Percentiles rank a stretch among this genome's conserved stretches.
Conservation (phyloP, 1,284 basidiomycete genomes). For the Ganoderma meredithae region DNA sequence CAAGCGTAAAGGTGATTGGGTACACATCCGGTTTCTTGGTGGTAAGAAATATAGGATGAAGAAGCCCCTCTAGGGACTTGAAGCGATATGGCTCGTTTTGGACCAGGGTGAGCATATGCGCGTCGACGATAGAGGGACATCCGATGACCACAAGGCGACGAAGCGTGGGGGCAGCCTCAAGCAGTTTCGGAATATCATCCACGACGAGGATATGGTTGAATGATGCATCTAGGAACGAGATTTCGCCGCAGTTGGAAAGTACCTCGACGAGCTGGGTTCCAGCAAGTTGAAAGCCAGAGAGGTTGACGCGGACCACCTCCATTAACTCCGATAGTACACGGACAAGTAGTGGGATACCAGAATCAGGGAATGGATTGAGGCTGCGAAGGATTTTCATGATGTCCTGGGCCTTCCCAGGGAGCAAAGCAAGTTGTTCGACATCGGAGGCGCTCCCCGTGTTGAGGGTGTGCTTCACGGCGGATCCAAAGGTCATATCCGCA, state of each 20-base stretch:
- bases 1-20: conserved; percentile 21
- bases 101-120: conserved; percentile 36
- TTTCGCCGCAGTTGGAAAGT: conserved; percentile 19
- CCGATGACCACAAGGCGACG: conserved; percentile 40
- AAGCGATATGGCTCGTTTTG: conserved; percentile 36
- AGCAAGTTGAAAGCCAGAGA: conserved; percentile 37
- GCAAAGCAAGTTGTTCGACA: conserved; percentile 39
- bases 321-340: conserved; percentile 24
- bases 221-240: conserved; percentile 40
- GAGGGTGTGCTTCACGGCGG: conserved; percentile 38
- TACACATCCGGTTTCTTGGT: conserved; percentile 4
- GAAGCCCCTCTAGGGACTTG: conserved; percentile 37
- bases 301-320: conserved; percentile 30
- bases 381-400: conserved; percentile 32
- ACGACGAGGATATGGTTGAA: conserved; percentile 29
- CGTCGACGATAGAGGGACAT: conserved; percentile 34
- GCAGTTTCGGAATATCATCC: conserved; percentile 32
- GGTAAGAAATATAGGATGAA: conserved; percentile 36
- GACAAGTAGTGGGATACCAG: conserved; percentile 34
- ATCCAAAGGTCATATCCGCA: conserved; percentile 36
- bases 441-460: conserved; percentile 32
- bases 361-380: conserved; percentile 38
- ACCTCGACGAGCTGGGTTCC: conserved; percentile 32
- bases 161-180: conserved; percentile 32
- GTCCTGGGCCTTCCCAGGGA: conserved; percentile 36